Base-by-base conservation (phyloP, 2,329 filamentous ascomycete genomes). In the Diaporthe nobilis region DNA sequence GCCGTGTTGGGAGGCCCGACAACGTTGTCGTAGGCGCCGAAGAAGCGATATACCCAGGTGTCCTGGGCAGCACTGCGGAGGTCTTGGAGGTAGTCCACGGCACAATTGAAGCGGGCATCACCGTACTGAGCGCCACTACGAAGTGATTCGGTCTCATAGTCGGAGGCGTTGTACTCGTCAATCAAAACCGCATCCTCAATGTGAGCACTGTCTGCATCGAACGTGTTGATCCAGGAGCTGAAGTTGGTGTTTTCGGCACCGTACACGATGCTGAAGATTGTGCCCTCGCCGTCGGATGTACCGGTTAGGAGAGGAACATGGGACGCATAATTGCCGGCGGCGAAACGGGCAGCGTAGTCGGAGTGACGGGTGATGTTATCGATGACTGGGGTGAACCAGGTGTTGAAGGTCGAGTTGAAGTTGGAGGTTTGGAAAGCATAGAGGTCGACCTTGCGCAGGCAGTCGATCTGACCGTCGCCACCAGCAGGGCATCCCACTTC, bases 21-120 rank as follows among this genome's bases (percentile, higher is more conserved):
- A 2, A 85, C 83, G 68, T 86, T 86, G 61, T 65, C 61, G 74
- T 85, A 87, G 15, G 81, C 79, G 42, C 83, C 85, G 63, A 86
- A 85, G 81, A 85, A 87, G 39, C 85, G 84, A 78, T 87, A 87
- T 4, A 81, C 80, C 85, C 85, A 87, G 0, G 85, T 86, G 9
- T 83, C 76, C 76, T 87, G 85, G 8, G 72, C 22, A 13, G 77
- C 51, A 73, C 82, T 84, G 60, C 86, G 85, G 31, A 87, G 55
- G 74, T 87, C 84, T 39, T 84, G 76, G 15, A 87, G 79, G 51
- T 83, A 85, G 78, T 85, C 84, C 3, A 84, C 81, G 1, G 84
- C 79, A 77, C 86, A 88, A 78, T 86, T 84, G 81, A 88, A 88
- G 15, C 85, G 85, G 5, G 85, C 86, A 25, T 88, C 86, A 39